Base-by-base conservation (phyloP, 176 grass and related monocot species). In the Typha latifolia region DNA sequence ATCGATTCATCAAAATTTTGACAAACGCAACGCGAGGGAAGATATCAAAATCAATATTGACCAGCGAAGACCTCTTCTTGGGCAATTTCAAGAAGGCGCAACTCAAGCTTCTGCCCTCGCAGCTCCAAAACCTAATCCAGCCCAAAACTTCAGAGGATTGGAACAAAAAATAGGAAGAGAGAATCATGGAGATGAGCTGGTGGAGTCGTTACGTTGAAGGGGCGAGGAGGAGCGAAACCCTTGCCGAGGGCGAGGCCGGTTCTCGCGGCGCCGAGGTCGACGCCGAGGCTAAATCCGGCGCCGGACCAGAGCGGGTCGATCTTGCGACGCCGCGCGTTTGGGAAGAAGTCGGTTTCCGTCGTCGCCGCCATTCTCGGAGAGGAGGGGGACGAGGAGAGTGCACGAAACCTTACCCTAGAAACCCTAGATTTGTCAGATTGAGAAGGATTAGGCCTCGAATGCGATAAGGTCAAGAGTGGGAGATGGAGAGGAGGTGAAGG, bases 241-340 rank as follows among this genome's bases (percentile, higher is more conserved):
- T 66, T 84, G 55, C 92, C 88, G 66, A 91, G 31, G 37, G 92
- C 80, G 29, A 96, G 43, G 49, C 88, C 92, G 2, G 88, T 96
- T 64, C 82, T 77, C 12, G 77, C 69, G 49, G 64, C 31, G 12
- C 85, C 92, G 12, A 96, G 77, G 70, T 96, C 88, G 8, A 96
- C 66, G 65, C 92, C 85, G 20, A 96, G 92, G 85, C 88, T 91
- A 77, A 86, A 86, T 19, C 91, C 87, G 47, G 80, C 74, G 8
- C 82, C 82, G 55, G 67, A 27, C 82, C 92, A 82, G 53, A 69
- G 75, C n/a, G 86, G 78, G 63, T 87, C 78, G 71, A 47, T 49
- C 64, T 82, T 77, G 71, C 84, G 80, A 21, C 82, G 88, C 34
- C 78, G 82, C 59, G 85, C 88, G 49, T 96, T 96, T 16, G 92